Base-by-base conservation (phyloP, 768 basidiomycete species). In the Termitomyces sp. region DNA sequence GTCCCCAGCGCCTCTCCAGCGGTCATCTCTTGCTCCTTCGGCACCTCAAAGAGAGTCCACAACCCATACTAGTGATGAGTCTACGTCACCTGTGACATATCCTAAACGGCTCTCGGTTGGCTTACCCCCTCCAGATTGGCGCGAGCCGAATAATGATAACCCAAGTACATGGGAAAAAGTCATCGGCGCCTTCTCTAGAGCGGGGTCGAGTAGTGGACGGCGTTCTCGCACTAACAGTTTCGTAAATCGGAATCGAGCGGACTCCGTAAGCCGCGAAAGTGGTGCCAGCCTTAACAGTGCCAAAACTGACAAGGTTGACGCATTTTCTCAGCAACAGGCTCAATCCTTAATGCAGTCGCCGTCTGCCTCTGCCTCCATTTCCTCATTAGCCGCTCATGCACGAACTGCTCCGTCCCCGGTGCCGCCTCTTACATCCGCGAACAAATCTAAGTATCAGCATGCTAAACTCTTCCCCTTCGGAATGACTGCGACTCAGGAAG, bases 391-490 rank as follows among this genome's bases (percentile, higher is more conserved):
- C 12, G 79, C 84, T 21, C 80, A 76, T 65, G 75, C 77, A 5
- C 80, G 83, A 56, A 76, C 79, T 44, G 82, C 80, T 37, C 79
- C 81, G 11, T 93, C 91, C 8, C 88, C 90, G n/a, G 82, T 94
- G 37, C 92, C 92, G 40, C 80, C 84, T 17, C 80, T 84, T 11
- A 85, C 88, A 27, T 78, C 83, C 14, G 80, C 81, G 30, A 91
- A 92, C 70, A 70, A 86, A 67, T 76, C 78, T 28, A 90, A 79
- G 71, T 95, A 89, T 70, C 83, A 84, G 60, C 82, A 84, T 61
- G 74, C 82, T 28, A 98, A 98, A 68, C 76, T 97, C 35, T 89
- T 88, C 70, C 92, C 94, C 1, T 94, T 96, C 25, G 92, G 91
- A 37, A 86, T 94, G 69, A 80, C 85, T 64, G 81, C 37, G 16